Base-by-base conservation (phyloP, 306 rosid genomes). In the Arachis hypogaea region DNA sequence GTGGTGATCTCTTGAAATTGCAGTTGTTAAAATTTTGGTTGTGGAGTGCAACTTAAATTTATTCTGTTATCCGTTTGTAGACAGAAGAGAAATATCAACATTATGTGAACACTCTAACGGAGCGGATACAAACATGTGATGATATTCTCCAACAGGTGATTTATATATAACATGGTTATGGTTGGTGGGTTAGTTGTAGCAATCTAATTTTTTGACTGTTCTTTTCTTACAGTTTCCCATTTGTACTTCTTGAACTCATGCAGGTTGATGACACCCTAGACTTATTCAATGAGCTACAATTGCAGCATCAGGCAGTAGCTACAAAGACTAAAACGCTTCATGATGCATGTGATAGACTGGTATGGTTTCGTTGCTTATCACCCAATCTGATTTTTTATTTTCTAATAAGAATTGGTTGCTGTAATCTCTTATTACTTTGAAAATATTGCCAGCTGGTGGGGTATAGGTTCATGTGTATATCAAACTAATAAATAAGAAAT, bases 311-410 rank as follows among this genome's bases (percentile, higher is more conserved):
- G 73, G 98, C 98, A 41, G 98, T 95, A 30, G 96, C 98, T 70
- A 92, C 93, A 18, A 95, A 92, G 92, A 95, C 99, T 49, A 92
- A 89, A 86, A 95, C 99, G 1, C 98, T 95, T 66, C 99, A 95
- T 71, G 99, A 92, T 82, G 99, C 99, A 6, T 95, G 98, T 62
- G 99, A 95, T 45, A 80, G 96, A 71, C 65, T 95, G 93, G 99
- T 92, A 60, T 56, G 86, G 22, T 75, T 80, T 81, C 74, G 66
- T 76, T 66, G 70, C 69, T 51, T 76, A 38, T 28, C 14, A 29
- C 12, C 66, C 11, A 29, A 71, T 9, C 51, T 46, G 68, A 22
- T 18, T 58, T 66, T 76, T 50, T 54, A 69, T 14, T 75, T 51
- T 60, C 42, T 33, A 41, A 58, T 0, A 68, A 72, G 63, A 10